A percentile compares a stretch with the other conserved stretches of the same genome.
Conservation (phyloP, 1,284 basidiomycete species). For the Apiotrichum mycotoxinovorans region DNA sequence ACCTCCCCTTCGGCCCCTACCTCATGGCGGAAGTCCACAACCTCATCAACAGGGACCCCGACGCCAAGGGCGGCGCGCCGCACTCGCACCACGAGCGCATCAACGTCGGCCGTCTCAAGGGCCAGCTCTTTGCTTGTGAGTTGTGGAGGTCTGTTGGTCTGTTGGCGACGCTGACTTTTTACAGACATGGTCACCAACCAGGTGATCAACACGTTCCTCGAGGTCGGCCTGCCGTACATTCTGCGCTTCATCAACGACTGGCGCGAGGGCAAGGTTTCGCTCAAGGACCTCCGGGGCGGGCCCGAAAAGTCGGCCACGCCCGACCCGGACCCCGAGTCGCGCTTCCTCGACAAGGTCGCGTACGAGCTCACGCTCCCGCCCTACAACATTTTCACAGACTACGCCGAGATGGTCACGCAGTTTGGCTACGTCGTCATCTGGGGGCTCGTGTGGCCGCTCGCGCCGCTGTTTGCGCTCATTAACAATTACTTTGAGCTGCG, state of each 20-base stretch:
- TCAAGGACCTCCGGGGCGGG: constrained; percentile 26
- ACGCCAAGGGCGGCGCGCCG: not conserved
- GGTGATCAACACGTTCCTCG: constrained; percentile 73
- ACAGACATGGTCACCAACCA: constrained; percentile 86
- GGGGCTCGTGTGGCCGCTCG: constrained; percentile 92
- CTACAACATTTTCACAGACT: constrained; percentile 78
- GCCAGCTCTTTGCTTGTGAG: constrained; percentile 81
- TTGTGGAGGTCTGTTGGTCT: not conserved
- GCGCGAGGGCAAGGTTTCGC: constrained; percentile 49
- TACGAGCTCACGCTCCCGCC: constrained; percentile 74
- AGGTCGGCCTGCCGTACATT: constrained; percentile 79
- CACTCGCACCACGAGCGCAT: constrained; percentile 28
- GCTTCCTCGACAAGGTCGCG: constrained; percentile 65
- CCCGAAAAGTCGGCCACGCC: constrained; percentile 17
- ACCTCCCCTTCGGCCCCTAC: constrained; percentile 82
- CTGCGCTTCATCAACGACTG: constrained; percentile 62
- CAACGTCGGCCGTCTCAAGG: constrained; percentile 66
- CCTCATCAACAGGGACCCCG: constrained; percentile 30
- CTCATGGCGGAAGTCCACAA: constrained; percentile 63
- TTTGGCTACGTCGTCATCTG: constrained; percentile 90
- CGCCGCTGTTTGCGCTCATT: constrained; percentile 55
- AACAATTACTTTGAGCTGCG: constrained; percentile 88
- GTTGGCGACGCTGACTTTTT: not conserved
- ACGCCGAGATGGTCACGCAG: constrained; percentile 88
- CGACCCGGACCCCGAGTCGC: constrained; percentile 36